phyloP scores from a whole-genome alignment of 805 yeast genomes.

The Cyberlindnera euphorbiiphila region DNA sequence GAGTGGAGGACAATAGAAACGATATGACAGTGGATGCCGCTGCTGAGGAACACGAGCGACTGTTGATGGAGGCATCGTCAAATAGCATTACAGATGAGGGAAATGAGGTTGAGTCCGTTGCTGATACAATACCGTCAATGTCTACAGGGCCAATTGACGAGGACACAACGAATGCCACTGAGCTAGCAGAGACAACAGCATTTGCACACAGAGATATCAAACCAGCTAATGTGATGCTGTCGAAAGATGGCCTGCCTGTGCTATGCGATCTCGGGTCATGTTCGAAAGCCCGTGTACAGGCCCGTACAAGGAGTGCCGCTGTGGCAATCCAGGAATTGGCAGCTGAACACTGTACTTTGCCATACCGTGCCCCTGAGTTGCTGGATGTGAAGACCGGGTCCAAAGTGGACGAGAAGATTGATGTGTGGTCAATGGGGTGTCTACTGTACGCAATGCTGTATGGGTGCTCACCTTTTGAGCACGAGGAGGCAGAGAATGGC shows the following conservation, averaged over 20 bases:
- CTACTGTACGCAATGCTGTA: constrained; percentile 73
- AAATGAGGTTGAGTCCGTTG: constrained; percentile 24
- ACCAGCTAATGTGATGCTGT: constrained; percentile 84
- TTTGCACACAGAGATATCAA: constrained; percentile 86
- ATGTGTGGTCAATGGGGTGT: constrained; percentile 92
- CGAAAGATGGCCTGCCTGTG: constrained; percentile 71
- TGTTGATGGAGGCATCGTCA: constrained; percentile 10
- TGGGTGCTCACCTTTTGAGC: constrained; percentile 82
- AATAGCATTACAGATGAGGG: constrained; percentile 8
- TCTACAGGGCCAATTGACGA: constrained; percentile 31
- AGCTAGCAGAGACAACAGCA: constrained; percentile 54
- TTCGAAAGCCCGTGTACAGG: constrained; percentile 51
- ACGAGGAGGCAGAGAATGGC: constrained; percentile 75
- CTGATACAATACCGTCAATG: constrained; percentile 25
- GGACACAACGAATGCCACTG: constrained; percentile 41
- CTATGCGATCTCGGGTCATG: constrained; percentile 84
- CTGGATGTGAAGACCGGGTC: constrained; percentile 68
- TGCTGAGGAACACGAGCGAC: constrained; percentile 17
- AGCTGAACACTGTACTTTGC: constrained; percentile 79
- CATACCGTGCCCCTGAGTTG: constrained; percentile 89
- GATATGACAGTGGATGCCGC: constrained; percentile 10
- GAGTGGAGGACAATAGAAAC: constrained; percentile 2
- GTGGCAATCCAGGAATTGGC: constrained; percentile 75
- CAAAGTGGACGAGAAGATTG: constrained; percentile 68
- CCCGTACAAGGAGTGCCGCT: constrained; percentile 65